These are phyloP conservation scores for Rubia tinctorum DNA, from an alignment of 305 asterid species.

Conservation along the genomic window DNA sequence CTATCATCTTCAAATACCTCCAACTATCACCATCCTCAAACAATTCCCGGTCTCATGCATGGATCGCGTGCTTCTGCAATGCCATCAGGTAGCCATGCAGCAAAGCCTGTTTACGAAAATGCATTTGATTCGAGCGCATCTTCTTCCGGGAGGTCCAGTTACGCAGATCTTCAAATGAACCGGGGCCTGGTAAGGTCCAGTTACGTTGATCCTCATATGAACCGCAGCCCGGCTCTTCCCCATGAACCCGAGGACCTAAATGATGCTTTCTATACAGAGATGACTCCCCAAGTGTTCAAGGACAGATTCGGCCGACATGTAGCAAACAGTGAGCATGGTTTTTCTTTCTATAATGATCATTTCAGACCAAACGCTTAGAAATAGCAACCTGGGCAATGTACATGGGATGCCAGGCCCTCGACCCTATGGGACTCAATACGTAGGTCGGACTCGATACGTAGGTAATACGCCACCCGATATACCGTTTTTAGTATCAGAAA, in stretches of 20 bases:
- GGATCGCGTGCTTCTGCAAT: neutral
- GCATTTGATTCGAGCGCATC: conserved; percentile 25
- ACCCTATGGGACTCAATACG: too few species aligned
- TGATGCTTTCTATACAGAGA: conserved; percentile 30
- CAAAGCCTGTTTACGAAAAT: conserved; percentile 34
- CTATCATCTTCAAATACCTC: conserved; percentile 24
- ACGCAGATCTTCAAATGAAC: conserved; percentile 26
- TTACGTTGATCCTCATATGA: conserved; percentile 26
- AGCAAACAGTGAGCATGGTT: conserved; percentile 30
- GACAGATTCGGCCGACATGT: conserved; percentile 39
- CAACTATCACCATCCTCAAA: conserved; percentile 28
- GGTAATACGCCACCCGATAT: neutral
- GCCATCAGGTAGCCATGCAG: conserved; percentile 10
- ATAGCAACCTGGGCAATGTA: conserved; percentile 21
- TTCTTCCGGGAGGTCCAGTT: conserved; percentile 32
- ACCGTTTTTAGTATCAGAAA: neutral
- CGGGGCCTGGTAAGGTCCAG: neutral
- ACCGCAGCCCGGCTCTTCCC: conserved; percentile 25
- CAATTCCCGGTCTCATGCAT: neutral
- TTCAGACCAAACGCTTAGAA: conserved; percentile 39
- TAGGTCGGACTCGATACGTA: too few species aligned
- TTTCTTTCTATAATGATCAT: conserved; percentile 39
- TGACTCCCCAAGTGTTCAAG: conserved; percentile 26
- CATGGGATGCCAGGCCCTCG: neutral
- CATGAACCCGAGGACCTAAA: conserved; percentile 28